Percentiles rank a stretch among this genome's conserved stretches.
phyloP scores from a whole-genome alignment of 2,329 filamentous ascomycete genomes.

The Aspergillus ibericus region DNA sequence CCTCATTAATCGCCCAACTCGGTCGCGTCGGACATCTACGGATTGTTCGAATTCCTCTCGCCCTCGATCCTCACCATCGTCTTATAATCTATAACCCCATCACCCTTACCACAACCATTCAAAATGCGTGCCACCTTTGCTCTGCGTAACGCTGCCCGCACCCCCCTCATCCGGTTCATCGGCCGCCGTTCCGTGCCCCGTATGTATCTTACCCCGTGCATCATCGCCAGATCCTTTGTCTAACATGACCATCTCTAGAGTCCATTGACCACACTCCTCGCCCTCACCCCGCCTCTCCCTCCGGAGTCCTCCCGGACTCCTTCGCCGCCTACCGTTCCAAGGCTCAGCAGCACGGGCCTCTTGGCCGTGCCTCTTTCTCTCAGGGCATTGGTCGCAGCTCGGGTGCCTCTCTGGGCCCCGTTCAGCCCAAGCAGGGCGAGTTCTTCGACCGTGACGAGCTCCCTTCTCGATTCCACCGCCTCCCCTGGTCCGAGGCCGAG shows the following conservation, averaged over 20 bases:
- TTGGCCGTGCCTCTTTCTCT: conserved; percentile 43
- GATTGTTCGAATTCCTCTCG: conserved; percentile 26
- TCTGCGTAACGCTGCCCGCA: conserved; percentile 44
- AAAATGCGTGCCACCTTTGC: conserved; percentile 46
- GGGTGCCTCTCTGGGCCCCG: conserved; percentile 70
- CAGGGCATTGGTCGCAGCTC: conserved; percentile 59
- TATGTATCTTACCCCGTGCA: conserved; percentile 28
- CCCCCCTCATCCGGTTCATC: conserved; percentile 52
- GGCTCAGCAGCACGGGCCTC: conserved; percentile 65
- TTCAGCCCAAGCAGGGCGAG: conserved; percentile 69
- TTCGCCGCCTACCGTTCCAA: conserved; percentile 64
- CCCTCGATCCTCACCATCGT: conserved; percentile 12
- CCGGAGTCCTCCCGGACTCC: conserved; percentile 57
- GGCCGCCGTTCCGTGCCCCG: conserved; percentile 49
- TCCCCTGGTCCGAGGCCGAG: conserved; percentile 73
- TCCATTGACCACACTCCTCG: conserved; percentile 57
- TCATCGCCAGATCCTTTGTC: neutral
- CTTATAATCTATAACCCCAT: conserved; percentile 15
- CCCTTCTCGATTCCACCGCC: conserved; percentile 76
- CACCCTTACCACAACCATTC: conserved; percentile 12
- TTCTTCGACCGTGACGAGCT: conserved; percentile 90
- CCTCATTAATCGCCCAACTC: conserved; percentile 12
- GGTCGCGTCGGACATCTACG: conserved; percentile 33
- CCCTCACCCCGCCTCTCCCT: conserved; percentile 59
- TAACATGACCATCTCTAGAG: conserved; percentile 29